Base-by-base conservation (phyloP, 2,329 filamentous ascomycete genomes). In the Elsinoe ampelina region DNA sequence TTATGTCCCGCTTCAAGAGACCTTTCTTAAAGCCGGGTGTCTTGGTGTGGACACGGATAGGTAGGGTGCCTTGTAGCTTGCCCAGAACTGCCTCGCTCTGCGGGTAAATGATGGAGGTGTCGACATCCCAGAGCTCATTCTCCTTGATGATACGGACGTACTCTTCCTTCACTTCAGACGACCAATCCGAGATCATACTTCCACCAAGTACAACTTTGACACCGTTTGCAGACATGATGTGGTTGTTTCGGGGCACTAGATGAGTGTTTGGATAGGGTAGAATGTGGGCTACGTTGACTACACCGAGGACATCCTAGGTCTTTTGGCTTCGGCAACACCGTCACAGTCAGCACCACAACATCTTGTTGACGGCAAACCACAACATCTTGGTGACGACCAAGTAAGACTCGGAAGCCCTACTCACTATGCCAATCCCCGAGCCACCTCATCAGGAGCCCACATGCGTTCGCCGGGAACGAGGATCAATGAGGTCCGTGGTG, bases 41-140 rank as follows among this genome's bases (percentile, higher is more conserved):
- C 60, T 78, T 78, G 48, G 74, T 77, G 63, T 77, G 73, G 61
- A 79, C 69, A 36, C 61, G 66, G 64, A 78, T 77, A 32, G 67
- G 63, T 1, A 71, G 66, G 36, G 68, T 68, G 13, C 71, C 73
- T 5, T 70, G 65, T 26, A 67, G 60, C 19, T 69, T 58, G 50
- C 76, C 75, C 0, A 79, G 68, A 13, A 68, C 63, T 20, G 65
- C 63, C 61, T 78, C 75, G 30, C 70, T 74, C 19, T 70, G 64
- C 6, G 63, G 63, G 59, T 79, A 77, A 3, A 71, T 59, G 15
- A 69, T 67, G 0, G 73, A 72, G 0, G 72, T 72, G 63, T 75
- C 73, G 51, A 75, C 66, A 43, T 61, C 68, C 12, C 64, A 66
- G 42, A 72, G 64, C 54, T 66, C 65, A 20, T 66, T 42, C 10